Evolutionary conservation across 257 asterid genomes (phyloP).

Genomic region (Solanum gracilifrons): DNA sequence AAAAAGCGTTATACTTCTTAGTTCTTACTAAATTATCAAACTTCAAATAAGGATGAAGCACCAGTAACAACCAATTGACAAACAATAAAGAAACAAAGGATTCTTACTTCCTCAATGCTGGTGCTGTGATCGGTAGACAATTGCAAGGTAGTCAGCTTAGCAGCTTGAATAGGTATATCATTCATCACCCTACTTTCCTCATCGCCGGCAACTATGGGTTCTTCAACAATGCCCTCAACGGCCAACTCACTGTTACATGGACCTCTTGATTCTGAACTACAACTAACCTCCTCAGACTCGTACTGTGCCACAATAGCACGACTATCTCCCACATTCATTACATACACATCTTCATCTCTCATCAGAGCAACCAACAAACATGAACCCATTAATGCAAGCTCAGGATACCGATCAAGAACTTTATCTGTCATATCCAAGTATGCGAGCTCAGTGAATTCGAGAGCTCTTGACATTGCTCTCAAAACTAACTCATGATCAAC

Average conservation of each 20-base stretch:
- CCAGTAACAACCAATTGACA: background rate
- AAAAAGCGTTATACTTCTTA: background rate
- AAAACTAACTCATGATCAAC: constrained; percentile 16
- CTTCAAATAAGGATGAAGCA: background rate
- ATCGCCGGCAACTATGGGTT: background rate
- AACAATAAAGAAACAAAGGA: background rate
- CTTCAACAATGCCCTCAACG: constrained; percentile 8
- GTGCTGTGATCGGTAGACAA: constrained; percentile 15
- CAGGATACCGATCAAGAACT: constrained; percentile 15
- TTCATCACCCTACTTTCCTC: background rate
- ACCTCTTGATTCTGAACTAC: background rate
- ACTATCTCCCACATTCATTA: constrained; percentile 20
- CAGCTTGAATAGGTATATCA: background rate
- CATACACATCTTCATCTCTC: constrained; percentile 18
- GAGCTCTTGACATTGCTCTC: constrained; percentile 19
- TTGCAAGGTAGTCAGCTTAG: constrained; percentile 10
- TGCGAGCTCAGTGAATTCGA: constrained; percentile 9
- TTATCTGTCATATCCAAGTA: constrained; percentile 17
- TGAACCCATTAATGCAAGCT: constrained; percentile 18
- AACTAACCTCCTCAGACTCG: constrained; percentile 3
- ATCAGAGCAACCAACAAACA: constrained; percentile 16
- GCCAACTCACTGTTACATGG: background rate
- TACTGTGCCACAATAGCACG: constrained; percentile 17
- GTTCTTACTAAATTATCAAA: background rate
- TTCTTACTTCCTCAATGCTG: constrained; percentile 13